Conservation (phyloP, 306 rosid genomes). For the Luffa aegyptiaca region DNA sequence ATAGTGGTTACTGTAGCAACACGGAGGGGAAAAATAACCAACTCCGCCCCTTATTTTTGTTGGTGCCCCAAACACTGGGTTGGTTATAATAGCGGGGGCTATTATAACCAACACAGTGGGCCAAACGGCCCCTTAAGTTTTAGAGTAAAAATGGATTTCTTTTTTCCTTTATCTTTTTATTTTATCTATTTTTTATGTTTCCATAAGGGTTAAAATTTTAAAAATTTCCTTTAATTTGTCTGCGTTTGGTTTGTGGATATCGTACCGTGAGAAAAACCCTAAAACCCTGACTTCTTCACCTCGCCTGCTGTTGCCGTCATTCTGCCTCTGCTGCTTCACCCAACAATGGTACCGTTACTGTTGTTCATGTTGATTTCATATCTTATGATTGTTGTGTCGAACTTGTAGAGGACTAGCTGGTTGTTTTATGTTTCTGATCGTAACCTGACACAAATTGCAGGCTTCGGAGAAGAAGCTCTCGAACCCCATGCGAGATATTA, state of each 20-base stretch:
- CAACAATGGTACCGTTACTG: neutral
- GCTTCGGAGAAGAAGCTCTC: conserved; percentile 68
- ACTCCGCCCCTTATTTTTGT: too few species aligned
- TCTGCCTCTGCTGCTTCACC: neutral
- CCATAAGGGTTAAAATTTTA: too few species aligned
- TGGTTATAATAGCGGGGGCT: too few species aligned
- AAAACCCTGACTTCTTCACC: neutral
- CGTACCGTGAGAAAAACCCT: neutral
- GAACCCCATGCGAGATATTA: conserved; percentile 76
- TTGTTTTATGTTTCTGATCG: neutral
- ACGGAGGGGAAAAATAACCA: too few species aligned
- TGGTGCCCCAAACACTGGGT: too few species aligned
- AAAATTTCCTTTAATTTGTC: too few species aligned
- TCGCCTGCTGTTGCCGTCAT: neutral
- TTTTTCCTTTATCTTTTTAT: too few species aligned
- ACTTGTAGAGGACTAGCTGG: neutral
- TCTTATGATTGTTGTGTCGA: neutral
- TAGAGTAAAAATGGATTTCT: too few species aligned
- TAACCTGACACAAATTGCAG: conserved; percentile 14
- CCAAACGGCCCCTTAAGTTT: too few species aligned
- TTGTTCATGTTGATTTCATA: neutral
- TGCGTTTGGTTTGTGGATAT: neutral
- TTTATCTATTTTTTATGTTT: too few species aligned
- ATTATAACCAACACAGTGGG: too few species aligned
- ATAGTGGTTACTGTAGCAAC: too few species aligned